These are phyloP conservation scores for Viridothelium virens DNA, from an alignment of 495 filamentous ascomycete genomes.

Conservation along the genomic window DNA sequence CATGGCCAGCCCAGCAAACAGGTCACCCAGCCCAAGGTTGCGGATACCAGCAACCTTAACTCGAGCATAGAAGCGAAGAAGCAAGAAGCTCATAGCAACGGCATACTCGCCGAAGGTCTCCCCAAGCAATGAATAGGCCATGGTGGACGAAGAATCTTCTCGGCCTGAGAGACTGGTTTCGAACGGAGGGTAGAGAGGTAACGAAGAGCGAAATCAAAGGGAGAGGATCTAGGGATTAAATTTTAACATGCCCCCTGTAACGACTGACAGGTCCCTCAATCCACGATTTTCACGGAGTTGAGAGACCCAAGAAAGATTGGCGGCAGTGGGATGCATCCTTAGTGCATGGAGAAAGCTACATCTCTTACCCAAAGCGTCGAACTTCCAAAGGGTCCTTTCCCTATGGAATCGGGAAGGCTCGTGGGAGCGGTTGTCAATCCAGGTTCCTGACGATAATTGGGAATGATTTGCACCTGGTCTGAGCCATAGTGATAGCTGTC, in stretches of 20 bases:
- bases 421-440: not conserved
- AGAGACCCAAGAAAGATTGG: not conserved
- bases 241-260: not conserved
- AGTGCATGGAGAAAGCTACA: not conserved
- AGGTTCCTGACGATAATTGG: not conserved
- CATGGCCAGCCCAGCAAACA: not conserved
- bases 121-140: constrained; percentile 4
- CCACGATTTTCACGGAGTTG: not conserved
- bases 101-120: constrained; percentile 10
- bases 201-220: not conserved
- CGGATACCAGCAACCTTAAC: not conserved
- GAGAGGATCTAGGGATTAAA: not conserved
- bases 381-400: not conserved
- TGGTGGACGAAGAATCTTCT: not conserved
- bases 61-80: constrained; percentile 4
- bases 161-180: not conserved
- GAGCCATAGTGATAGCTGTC: not conserved
- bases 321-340: not conserved
- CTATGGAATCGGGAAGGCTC: not conserved
- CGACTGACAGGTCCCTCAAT: not conserved
- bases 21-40: not conserved
- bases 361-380: not conserved
- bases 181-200: not conserved
- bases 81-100: constrained; percentile 7
- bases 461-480: not conserved